These are phyloP conservation scores for Barnettozyma populi DNA, from an alignment of 805 yeast species.

Conservation along the genomic window DNA sequence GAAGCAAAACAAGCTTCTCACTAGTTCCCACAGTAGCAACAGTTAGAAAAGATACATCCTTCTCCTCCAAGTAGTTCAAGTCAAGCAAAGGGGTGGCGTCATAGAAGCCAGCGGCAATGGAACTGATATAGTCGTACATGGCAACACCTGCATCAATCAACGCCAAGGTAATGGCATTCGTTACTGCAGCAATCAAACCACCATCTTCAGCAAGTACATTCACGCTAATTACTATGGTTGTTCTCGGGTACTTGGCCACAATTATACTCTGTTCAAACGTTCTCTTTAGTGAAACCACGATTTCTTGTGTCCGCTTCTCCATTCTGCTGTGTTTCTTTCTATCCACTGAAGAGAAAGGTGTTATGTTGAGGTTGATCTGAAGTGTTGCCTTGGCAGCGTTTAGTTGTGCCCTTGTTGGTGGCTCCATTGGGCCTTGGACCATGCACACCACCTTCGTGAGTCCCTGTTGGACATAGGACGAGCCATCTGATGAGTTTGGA, in stretches of 20 bases:
- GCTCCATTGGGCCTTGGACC: conserved; percentile 89
- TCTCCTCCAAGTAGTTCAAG: conserved; percentile 75
- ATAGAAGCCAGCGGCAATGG: conserved; percentile 73
- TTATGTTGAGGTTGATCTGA: conserved; percentile 59
- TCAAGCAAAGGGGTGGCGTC: conserved; percentile 80
- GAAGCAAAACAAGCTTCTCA: conserved; percentile 69
- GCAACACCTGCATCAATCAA: conserved; percentile 93
- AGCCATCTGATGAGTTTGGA: conserved; percentile 84
- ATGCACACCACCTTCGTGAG: conserved; percentile 81
- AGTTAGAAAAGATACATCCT: conserved; percentile 75
- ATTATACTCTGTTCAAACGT: conserved; percentile 73
- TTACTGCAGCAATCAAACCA: conserved; percentile 70
- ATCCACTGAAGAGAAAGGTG: conserved; percentile 76
- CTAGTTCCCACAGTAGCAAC: conserved; percentile 80
- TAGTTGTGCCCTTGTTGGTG: conserved; percentile 47
- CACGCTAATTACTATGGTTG: conserved; percentile 67
- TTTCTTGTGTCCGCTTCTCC: conserved; percentile 67
- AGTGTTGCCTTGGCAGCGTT: conserved; percentile 50
- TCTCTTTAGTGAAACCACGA: conserved; percentile 59
- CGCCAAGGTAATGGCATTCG: conserved; percentile 85
- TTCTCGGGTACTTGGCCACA: conserved; percentile 72
- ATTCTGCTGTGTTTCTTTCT: conserved; percentile 63
- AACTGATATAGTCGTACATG: conserved; percentile 83
- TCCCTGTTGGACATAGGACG: conserved; percentile 89
- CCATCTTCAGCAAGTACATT: conserved; percentile 90